phyloP scores from a whole-genome alignment of 768 basidiomycete genomes.

The Psilocybe sp. region DNA sequence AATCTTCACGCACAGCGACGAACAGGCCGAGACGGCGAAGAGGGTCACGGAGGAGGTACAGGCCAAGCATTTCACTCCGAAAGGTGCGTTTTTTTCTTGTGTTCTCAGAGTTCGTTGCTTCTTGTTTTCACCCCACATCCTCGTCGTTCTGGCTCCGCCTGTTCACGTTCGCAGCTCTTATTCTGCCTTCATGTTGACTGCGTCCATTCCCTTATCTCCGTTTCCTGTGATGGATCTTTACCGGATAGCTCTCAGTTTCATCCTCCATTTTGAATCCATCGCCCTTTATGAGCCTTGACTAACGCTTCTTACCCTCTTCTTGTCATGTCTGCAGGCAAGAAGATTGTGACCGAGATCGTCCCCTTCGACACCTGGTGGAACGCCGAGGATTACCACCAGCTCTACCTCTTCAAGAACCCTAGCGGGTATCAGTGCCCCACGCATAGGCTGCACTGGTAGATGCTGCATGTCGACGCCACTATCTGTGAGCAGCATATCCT shows the following conservation, averaged over 20 bases:
- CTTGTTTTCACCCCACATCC: no score
- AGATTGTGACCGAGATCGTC: conserved; percentile 77
- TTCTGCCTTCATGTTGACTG: no score
- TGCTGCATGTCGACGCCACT: not conserved
- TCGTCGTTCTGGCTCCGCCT: no score
- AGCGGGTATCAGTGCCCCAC: conserved; percentile 90
- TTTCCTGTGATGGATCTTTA: not conserved
- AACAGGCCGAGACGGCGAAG: conserved; percentile 70
- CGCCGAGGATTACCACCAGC: conserved; percentile 82
- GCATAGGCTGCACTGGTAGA: conserved; percentile 79
- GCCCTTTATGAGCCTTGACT: not conserved
- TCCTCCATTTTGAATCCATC: not conserved
- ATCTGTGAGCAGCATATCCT: no score
- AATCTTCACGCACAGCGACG: conserved; percentile 77
- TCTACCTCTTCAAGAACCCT: conserved; percentile 83
- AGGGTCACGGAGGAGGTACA: conserved; percentile 82
- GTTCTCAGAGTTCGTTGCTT: no score
- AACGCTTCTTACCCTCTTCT: not conserved
- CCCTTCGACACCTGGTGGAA: conserved; percentile 76
- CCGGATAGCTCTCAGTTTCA: no score
- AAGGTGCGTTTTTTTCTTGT: conserved; percentile 29
- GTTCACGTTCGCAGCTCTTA: no score
- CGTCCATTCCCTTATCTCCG: not conserved
- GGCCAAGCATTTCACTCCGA: conserved; percentile 75
- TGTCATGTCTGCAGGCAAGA: conserved; percentile 27